phyloP scores from a whole-genome alignment of 768 basidiomycete species.

The Hydnomerulius pinastri region DNA sequence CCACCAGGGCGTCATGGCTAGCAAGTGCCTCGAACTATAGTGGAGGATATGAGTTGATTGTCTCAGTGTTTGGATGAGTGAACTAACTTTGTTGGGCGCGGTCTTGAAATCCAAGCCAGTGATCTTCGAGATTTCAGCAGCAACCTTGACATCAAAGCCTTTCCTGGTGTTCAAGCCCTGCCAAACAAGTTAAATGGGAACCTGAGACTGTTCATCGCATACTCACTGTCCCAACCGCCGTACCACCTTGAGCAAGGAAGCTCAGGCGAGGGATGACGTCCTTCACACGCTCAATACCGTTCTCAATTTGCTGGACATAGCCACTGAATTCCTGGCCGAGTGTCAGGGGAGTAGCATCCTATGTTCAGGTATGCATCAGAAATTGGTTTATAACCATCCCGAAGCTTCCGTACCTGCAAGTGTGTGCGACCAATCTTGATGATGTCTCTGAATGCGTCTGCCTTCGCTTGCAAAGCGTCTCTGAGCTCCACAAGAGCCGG shows the following conservation, averaged over 20 bases:
- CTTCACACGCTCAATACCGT: conserved; percentile 85
- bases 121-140: conserved; percentile 86
- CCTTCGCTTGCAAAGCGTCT: conserved; percentile 81
- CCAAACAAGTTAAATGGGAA: conserved; percentile 11
- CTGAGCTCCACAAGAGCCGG: conserved; percentile 86
- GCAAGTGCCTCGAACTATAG: conserved; percentile 94
- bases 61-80: not conserved
- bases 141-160: conserved; percentile 95
- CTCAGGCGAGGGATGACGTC: conserved; percentile 83
- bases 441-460: conserved; percentile 82
- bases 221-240: conserved; percentile 94
- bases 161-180: conserved; percentile 96
- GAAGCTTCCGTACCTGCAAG: conserved; percentile 57
- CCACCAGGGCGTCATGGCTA: conserved; percentile 96
- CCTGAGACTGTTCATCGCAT: not conserved
- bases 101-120: conserved; percentile 93
- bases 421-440: conserved; percentile 99
- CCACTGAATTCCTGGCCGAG: conserved; percentile 99
- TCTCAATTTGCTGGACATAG: conserved; percentile 92
- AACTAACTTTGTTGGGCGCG: conserved; percentile 90
- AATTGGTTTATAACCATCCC: not conserved
- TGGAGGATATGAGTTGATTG: conserved; percentile 8
- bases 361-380: conserved; percentile 10
- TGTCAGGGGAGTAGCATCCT: conserved; percentile 97
- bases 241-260: conserved; percentile 94